Conservation (phyloP, 139 green algal species). For the Nannochloris sp. region DNA sequence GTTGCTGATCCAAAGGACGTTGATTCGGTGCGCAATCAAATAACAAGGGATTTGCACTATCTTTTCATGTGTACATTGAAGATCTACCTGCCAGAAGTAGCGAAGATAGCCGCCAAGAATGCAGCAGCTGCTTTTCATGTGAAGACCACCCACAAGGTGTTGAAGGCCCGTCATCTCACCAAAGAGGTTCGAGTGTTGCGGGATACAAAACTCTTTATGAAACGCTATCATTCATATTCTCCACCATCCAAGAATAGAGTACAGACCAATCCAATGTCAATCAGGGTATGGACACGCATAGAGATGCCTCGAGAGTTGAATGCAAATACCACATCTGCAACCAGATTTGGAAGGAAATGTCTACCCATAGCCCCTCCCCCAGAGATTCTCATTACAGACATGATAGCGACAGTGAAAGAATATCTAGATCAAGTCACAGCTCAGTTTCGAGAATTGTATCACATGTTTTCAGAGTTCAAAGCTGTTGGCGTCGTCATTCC, state of each 20-base stretch:
- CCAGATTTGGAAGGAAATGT: no score
- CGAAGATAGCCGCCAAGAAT: slow-evolving; percentile 3
- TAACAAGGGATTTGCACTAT: slow-evolving; percentile 54
- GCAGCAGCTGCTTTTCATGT: neutral
- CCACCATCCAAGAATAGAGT: neutral
- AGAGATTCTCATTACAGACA: slow-evolving; percentile 42
- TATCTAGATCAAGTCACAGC: slow-evolving; percentile 32
- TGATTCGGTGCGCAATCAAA: slow-evolving; percentile 30
- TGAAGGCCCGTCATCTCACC: slow-evolving; percentile 6
- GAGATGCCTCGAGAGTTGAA: no score
- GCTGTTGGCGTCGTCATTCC: no score
- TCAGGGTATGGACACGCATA: no score
- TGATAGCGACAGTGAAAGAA: slow-evolving; percentile 22
- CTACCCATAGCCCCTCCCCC: slow-evolving; percentile 24
- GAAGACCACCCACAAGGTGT: slow-evolving; percentile 4
- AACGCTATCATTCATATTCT: slow-evolving; percentile 44
- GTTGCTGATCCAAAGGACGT: neutral
- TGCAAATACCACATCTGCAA: no score
- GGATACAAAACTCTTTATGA: slow-evolving; percentile 84
- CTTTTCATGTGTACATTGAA: slow-evolving; percentile 55
- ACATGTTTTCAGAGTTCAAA: slow-evolving; percentile 31
- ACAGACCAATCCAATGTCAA: neutral
- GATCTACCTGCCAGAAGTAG: slow-evolving; percentile 24
- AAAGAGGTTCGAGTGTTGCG: slow-evolving; percentile 36
- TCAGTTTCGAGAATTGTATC: slow-evolving; percentile 58